Evolutionary conservation across 2,329 filamentous ascomycete genomes (phyloP), one percentile per base, ranked within the genome.

Genomic region (Aquanectria penicillioides): DNA sequence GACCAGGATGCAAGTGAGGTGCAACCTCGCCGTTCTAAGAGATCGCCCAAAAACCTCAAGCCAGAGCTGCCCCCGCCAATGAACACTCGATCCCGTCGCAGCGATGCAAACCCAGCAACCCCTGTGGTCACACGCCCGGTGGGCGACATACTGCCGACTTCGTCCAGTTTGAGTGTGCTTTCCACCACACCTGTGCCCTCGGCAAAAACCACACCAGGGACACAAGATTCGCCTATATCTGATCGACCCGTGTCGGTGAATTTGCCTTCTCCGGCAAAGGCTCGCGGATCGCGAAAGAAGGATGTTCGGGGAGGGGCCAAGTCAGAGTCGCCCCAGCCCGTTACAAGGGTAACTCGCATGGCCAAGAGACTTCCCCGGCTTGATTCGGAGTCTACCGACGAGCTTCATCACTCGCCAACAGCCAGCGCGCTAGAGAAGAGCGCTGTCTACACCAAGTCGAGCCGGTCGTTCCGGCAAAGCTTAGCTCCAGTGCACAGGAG

Each of bases 331-430:
- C 71, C 72, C 34, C 72, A 71, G 23, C 60, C 63, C 11, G 37
- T 60, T 12, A 65, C 52, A 12, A 69, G 66, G 33, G 53, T 58
- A 3, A 57, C 43, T 33, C 70, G 61, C 28, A 57, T 63, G 36
- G 62, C 67, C 6, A 67, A 66, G 49, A 68, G 68, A 8, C 65
- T 66, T 11, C 41, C 66, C 6, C 73, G 73, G 13, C 58, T 72
- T n/a, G 75, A 74, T 23, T 80, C 78, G 0, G 71, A 77, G 12
- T 84, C 83, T 11, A 78, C 81, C 0, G 82, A 85, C 63, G 83
- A 85, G 60, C 66, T 84, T 11, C 75, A 78, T 6, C 68, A 69
- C 12, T 81, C 82, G 0, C 73, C 78, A 2, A 65, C 73, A 6
- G 70, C 70, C 2, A 71, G 73, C 7, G 70, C 74, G 3, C 66